These are phyloP conservation scores for Liquidambar formosana DNA, from an alignment of 164 flowering plant species.

Conservation along the genomic window DNA sequence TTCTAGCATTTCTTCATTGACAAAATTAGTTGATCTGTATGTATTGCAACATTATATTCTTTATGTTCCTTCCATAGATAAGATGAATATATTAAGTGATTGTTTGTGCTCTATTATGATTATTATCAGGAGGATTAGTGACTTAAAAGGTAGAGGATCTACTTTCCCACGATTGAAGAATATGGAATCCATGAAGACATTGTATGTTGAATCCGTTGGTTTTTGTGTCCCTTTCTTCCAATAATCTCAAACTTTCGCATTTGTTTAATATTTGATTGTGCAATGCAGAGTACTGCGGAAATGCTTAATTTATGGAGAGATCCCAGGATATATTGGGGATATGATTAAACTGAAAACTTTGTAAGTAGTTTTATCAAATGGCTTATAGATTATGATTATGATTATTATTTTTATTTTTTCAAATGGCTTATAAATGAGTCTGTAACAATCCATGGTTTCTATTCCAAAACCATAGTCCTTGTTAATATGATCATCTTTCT, in stretches of 20 bases:
- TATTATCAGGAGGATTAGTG: constrained; percentile 66
- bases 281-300: constrained; percentile 60
- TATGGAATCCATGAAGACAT: constrained; percentile 49
- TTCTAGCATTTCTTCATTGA: constrained; percentile 58
- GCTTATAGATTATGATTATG: too few species aligned
- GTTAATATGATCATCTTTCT: neutral
- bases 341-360: constrained; percentile 50
- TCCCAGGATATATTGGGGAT: constrained; percentile 65
- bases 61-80: neutral
- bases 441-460: neutral
- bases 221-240: neutral
- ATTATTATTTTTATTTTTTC: too few species aligned
- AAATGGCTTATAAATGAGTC: too few species aligned
- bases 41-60: constrained; percentile 6
- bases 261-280: neutral
- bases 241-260: neutral
- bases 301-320: constrained; percentile 52
- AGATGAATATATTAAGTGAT: neutral
- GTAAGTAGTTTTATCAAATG: constrained; percentile 39
- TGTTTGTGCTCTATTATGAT: neutral
- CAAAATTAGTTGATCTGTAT: constrained; percentile 63
- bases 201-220: constrained; percentile 41
- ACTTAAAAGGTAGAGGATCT: constrained; percentile 50
- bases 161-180: constrained; percentile 51
- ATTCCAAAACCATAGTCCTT: neutral